Base-by-base conservation (phyloP, 805 yeast genomes). In the Spathaspora hagerdaliae region DNA sequence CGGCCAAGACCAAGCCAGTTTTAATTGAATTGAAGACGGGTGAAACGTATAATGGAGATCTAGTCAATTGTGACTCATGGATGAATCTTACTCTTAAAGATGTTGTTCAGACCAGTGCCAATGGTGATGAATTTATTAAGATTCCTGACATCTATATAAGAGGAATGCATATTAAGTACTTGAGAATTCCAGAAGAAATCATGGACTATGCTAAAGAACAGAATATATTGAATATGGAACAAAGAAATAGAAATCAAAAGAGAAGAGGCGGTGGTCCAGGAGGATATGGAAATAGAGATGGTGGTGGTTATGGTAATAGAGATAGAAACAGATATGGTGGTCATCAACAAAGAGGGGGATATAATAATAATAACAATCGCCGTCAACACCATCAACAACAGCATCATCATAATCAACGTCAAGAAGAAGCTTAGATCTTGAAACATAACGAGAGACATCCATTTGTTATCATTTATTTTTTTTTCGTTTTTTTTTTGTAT, bases 11-110 rank as follows among this genome's bases (percentile, higher is more conserved):
- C 47, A 91, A 87, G 59, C 86, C 90, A 34, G 77, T 94, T 58
- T 76, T 85, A 58, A 88, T 94, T 41, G 99, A 92, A 64, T 78
- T 94, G 60, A 94, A 94, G 64, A 83, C 85, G 46, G 97, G 98
- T 31, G 97, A 88, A 58, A 83, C 92, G 8, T 73, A 91, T 41
- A 85, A 85, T 58, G 99, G 99, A 42, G 79, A 78, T 46, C 73
- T 94, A 48, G 79, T 81, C 45, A 86, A 87, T 59, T 89, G 96
- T 56, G 99, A 94, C 63, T 83, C 88, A 35, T 87, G 95, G 90
- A 94, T 94, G 99, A 94, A 94, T 64, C 73, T 94, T 52, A 87
- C 96, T 1, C 73, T 94, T 44, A 75, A 75, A 31, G 83, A 90
- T 51, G 97, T 85, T 12, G 78, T 82, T 40, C 86, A 83, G 59